Evolutionary conservation across 1,139 yeast genomes (phyloP), one percentile per base, ranked within the genome.

Genomic region (Protomyces inouyei): DNA sequence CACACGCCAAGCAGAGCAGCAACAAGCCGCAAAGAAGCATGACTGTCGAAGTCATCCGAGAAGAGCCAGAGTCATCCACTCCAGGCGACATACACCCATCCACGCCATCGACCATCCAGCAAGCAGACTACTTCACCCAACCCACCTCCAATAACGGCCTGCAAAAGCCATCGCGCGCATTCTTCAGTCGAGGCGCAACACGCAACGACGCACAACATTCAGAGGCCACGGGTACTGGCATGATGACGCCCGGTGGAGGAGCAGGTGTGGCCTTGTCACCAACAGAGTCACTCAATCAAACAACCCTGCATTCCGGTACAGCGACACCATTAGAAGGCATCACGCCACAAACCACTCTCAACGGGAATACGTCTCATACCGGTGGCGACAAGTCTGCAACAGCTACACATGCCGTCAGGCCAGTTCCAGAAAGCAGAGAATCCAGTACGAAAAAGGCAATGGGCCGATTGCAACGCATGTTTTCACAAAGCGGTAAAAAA

Each of bases 371-470:
- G 6, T n/a, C 23, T 21, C 12, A 18, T 6, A 16, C 12, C 12
- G 43, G 43, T n/a, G 43, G 43, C 43, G 48, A 43, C 23, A 43
- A 43, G 12, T 21, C 16, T 16, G 23, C 48, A 18, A 18, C 48
- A n/a, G 59, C 37, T 2, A 16, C 57, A 10, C 46, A 18, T 16
- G 14, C 57, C 9, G 59, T 48, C 3, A 28, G 54, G 35, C 40
- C 60, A n/a, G 40, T 43, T 23, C 21, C 23, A 6, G 48, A 45
- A 8, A 21, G 32, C 6, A 28, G 54, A 10, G 52, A 51, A 32
- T 45, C 91, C 1, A 72, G 64, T 9, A 60, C 66, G 14, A 63
- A 59, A 40, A 64, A 63, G 43, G 61, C 61, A 6, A 64, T 64
- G 36, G 55, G 61, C 25, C 43, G 65, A n/a, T 37, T 66, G 37